Percentiles rank a stretch among this genome's conserved stretches.
These are phyloP conservation scores for Alternaria hordeiaustralica DNA, from an alignment of 2,329 filamentous ascomycete genomes.

Conservation along the genomic window DNA sequence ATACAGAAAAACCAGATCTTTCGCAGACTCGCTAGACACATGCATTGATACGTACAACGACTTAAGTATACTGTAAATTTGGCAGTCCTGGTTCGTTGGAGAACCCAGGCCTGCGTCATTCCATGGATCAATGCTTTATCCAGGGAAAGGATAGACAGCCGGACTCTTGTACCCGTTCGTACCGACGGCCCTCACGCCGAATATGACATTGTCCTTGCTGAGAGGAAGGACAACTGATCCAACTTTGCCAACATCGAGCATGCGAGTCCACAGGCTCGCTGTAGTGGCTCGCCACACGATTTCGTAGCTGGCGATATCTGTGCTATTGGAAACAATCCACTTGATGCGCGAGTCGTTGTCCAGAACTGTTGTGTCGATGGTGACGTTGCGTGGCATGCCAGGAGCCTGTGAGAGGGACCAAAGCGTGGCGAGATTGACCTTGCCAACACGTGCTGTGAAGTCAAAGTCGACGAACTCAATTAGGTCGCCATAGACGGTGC, in stretches of 20 bases:
- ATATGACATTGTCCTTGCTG: constrained; percentile 65
- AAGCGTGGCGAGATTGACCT: constrained; percentile 62
- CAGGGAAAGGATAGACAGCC: constrained; percentile 54
- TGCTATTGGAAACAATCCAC: constrained; percentile 55
- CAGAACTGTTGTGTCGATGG: constrained; percentile 54
- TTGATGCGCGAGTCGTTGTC: constrained; percentile 59
- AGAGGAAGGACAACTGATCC: constrained; percentile 55
- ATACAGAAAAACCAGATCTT: neutral
- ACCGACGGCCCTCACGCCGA: constrained; percentile 62
- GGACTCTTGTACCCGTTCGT: constrained; percentile 60
- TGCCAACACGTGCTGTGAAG: constrained; percentile 60
- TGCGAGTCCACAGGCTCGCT: constrained; percentile 59
- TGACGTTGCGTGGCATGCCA: constrained; percentile 58
- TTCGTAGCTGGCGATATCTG: constrained; percentile 58
- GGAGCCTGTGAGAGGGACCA: constrained; percentile 63
- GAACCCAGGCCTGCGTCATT: neutral
- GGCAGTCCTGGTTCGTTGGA: neutral
- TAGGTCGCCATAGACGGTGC: constrained; percentile 62
- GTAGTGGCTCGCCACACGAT: constrained; percentile 62
- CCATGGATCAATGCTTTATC: neutral
- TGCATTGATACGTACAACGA: neutral
- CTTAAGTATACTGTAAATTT: neutral
- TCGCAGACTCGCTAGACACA: neutral
- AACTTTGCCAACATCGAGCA: constrained; percentile 58
- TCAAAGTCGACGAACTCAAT: constrained; percentile 65